These are phyloP conservation scores for Cutaneotrichosporon spelunceum DNA, from an alignment of 1,284 basidiomycete species.

Conservation along the genomic window DNA sequence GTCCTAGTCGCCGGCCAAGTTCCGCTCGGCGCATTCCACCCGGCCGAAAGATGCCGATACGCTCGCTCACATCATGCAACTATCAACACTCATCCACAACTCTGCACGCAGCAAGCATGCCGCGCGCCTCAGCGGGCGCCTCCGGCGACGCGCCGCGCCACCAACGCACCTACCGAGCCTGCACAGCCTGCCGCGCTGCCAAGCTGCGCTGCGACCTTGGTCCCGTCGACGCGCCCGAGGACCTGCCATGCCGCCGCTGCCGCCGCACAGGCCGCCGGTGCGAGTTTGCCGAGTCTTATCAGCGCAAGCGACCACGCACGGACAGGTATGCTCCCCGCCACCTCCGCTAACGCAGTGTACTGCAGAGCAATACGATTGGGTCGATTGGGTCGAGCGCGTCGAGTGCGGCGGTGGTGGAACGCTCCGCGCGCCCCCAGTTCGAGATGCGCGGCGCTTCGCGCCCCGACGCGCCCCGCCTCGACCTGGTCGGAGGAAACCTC, in stretches of 20 bases:
- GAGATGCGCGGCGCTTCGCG: not conserved
- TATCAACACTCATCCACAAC: not conserved
- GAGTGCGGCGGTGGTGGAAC: not conserved
- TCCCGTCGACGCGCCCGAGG: constrained; percentile 11
- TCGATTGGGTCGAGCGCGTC: no score
- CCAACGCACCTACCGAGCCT: constrained; percentile 9
- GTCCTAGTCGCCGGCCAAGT: no score
- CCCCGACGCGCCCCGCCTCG: constrained; percentile 2
- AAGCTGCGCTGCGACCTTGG: constrained; percentile 20
- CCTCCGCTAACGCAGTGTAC: not conserved
- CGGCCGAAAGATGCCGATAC: constrained; percentile 1
- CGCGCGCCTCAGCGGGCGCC: not conserved
- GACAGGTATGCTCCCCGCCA: not conserved
- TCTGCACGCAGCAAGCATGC: not conserved
- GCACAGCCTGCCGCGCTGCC: constrained; percentile 7
- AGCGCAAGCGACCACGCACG: not conserved
- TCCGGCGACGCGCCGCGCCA: not conserved
- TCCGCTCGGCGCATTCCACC: not conserved
- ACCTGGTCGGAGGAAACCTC: constrained; percentile 10
- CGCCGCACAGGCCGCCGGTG: constrained; percentile 24
- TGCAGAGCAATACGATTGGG: no score
- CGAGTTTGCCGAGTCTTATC: constrained; percentile 18
- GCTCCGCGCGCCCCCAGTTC: not conserved
- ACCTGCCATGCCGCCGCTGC: constrained; percentile 23
- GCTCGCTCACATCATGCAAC: not conserved